A percentile compares a stretch with the other conserved stretches of the same genome.
phyloP scores from a whole-genome alignment of 495 filamentous ascomycete species.

The Daldinia vernicosa region DNA sequence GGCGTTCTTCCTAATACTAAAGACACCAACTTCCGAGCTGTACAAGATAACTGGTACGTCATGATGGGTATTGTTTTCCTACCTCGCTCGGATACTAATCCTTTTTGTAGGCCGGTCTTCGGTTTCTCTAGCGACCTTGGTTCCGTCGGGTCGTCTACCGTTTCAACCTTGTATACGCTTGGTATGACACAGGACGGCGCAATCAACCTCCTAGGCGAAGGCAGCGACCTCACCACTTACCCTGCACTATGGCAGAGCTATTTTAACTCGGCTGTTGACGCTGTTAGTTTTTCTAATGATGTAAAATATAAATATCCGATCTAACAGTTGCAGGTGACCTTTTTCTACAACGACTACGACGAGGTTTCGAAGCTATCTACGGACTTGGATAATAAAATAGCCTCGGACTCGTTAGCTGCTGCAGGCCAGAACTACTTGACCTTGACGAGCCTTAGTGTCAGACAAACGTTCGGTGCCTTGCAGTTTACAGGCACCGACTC shows the following conservation, averaged over 20 bases:
- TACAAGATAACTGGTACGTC: constrained; percentile 71
- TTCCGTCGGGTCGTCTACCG: constrained; percentile 41
- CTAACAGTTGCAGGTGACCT: constrained; percentile 54
- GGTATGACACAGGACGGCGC: constrained; percentile 81
- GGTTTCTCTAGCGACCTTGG: constrained; percentile 83
- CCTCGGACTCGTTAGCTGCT: constrained; percentile 72
- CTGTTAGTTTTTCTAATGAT: constrained; percentile 49
- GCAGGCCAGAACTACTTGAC: constrained; percentile 77
- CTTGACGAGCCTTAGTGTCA: constrained; percentile 83
- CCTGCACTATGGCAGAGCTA: constrained; percentile 82
- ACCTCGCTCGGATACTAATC: constrained; percentile 27
- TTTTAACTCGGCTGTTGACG: constrained; percentile 62
- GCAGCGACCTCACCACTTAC: constrained; percentile 70
- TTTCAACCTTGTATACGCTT: constrained; percentile 75
- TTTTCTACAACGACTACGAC: constrained; percentile 77
- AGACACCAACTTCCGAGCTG: constrained; percentile 71
- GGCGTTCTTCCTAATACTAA: constrained; percentile 70
- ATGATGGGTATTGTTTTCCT: not conserved
- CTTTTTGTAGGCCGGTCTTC: constrained; percentile 74
- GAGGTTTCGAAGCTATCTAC: constrained; percentile 61
- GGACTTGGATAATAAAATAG: constrained; percentile 74
- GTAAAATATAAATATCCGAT: constrained; percentile 1
- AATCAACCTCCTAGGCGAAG: constrained; percentile 77
- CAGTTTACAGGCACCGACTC: constrained; percentile 81
- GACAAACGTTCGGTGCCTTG: constrained; percentile 88